Conservation (phyloP, 2,329 filamentous ascomycete species). For the Alternaria angustiovoidea region DNA sequence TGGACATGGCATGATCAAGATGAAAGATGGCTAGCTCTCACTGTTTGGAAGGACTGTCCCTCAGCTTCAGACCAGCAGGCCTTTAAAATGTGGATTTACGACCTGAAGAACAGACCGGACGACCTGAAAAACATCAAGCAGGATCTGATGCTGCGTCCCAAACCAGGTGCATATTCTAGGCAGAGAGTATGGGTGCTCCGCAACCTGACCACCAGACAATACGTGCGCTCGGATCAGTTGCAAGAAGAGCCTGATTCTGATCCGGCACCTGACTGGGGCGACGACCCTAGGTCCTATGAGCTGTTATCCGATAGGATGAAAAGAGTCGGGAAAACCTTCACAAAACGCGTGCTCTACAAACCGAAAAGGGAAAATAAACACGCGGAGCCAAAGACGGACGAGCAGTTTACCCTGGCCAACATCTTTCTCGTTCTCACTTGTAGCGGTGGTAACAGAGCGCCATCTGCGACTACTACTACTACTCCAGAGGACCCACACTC, state of each 20-base stretch:
- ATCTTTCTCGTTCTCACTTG: constrained; percentile 15
- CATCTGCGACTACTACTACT: not conserved
- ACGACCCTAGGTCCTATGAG: not conserved
- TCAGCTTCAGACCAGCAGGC: not conserved
- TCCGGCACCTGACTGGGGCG: not conserved
- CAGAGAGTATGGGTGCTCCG: constrained; percentile 19
- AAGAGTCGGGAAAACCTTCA: not conserved
- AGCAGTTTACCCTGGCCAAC: constrained; percentile 15
- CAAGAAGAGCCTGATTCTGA: not conserved
- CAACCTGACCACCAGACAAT: constrained; percentile 23
- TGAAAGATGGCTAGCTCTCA: not conserved
- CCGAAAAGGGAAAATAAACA: not conserved
- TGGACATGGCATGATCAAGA: not conserved
- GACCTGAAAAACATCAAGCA: not conserved
- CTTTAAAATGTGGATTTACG: not conserved
- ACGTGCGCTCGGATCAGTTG: constrained; percentile 20
- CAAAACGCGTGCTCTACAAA: not conserved
- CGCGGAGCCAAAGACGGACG: not conserved
- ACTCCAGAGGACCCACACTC: not conserved
- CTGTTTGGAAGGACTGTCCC: no score
- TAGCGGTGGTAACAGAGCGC: not conserved
- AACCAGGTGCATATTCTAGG: not conserved
- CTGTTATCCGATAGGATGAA: not conserved
- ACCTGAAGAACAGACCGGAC: no score
- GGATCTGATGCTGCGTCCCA: constrained; percentile 4